Percentiles rank a stretch among this genome's conserved stretches.
Evolutionary conservation across 2,329 filamentous ascomycete species (phyloP).

Genomic region (Grosmannia penicillata): DNA sequence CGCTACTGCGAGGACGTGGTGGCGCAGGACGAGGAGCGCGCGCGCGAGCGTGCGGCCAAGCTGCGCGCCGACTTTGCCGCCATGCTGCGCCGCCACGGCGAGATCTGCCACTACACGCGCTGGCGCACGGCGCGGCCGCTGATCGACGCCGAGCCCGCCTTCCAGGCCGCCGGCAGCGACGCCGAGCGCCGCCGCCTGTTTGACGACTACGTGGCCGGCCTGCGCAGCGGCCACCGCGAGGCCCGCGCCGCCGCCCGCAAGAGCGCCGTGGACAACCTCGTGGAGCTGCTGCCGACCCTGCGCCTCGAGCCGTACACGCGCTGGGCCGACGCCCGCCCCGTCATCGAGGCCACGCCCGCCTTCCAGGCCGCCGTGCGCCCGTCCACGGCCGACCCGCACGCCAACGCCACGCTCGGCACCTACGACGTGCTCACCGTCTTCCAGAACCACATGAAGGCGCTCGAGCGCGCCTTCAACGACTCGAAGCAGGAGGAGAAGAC

Average conservation of each 20-base stretch:
- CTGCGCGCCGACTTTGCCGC: slow-evolving; percentile 85
- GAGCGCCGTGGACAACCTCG: slow-evolving; percentile 71
- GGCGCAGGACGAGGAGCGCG: slow-evolving; percentile 83
- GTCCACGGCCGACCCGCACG: too few species aligned
- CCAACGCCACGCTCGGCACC: too few species aligned
- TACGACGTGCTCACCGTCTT: slow-evolving; percentile 87
- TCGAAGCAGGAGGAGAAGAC: slow-evolving; percentile 77
- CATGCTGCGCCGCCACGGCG: slow-evolving; percentile 91
- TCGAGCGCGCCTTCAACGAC: slow-evolving; percentile 87
- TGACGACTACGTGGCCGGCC: slow-evolving; percentile 76
- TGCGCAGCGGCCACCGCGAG: slow-evolving; percentile 70
- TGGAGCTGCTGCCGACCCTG: slow-evolving; percentile 61
- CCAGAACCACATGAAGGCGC: slow-evolving; percentile 83
- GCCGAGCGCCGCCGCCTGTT: slow-evolving; percentile 79
- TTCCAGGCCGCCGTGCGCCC: too few species aligned
- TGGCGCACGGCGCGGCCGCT: slow-evolving; percentile 95
- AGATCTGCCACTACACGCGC: slow-evolving; percentile 91
- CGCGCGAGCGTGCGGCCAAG: slow-evolving; percentile 84
- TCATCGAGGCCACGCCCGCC: slow-evolving; percentile 62
- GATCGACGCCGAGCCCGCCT: slow-evolving; percentile 89
- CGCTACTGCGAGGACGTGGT: slow-evolving; percentile 88
- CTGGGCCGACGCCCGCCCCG: slow-evolving; percentile 79
- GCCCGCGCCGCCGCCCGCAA: slow-evolving; percentile 58
- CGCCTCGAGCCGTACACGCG: slow-evolving; percentile 85
- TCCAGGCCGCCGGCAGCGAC: slow-evolving; percentile 80